Evolutionary conservation across 1,139 yeast species (phyloP), one percentile per base, ranked within the genome.

Genomic region (Magnusiomyces magnusii): DNA sequence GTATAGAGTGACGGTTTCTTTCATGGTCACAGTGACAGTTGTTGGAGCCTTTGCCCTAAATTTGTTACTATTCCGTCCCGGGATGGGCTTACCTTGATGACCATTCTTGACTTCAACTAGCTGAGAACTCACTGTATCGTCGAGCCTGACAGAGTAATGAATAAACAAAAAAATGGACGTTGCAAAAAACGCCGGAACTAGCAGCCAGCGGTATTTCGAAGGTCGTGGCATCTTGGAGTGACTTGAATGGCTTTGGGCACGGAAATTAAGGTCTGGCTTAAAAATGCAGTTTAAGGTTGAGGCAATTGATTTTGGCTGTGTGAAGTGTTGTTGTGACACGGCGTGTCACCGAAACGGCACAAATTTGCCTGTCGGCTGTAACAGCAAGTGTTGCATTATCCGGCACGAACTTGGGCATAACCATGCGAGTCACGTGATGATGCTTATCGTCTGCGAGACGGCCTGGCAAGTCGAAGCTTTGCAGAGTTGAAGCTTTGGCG

Each of bases 11-110:
- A 41, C 55, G 17, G 36, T 42, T 41, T 39, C 55, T 17, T 25
- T 53, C 31, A 41, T 23, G 15, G 55, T 53, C 23, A 41, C 50
- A 5, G 54, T 51, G 31, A 51, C 54, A 10, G 55, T 53, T 25
- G 55, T 19, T 31, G 47, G 39, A 13, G 9, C 39, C 3, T 49
- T 5, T 23, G 15, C n/a, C 10, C 21, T n/a, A n/a, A n/a, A n/a
- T n/a, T n/a, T 49, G 39, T 25, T 25, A 3, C 25, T 24, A 24
- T 49, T 49, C 25, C 23, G 39, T 5, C 15, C 7, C 9, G 34
- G 25, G 25, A 5, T 49, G 7, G 3, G 21, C 2, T 15, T 23
- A 10, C 5, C n/a, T 10, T 2, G 21, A 3, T 24, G 34, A 5
- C 19, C 47, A 41, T 41, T n/a, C 47, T 41, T 41, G 9, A 41